Evolutionary conservation across 768 basidiomycete genomes (phyloP).

Genomic region (Galerina sulciceps): DNA sequence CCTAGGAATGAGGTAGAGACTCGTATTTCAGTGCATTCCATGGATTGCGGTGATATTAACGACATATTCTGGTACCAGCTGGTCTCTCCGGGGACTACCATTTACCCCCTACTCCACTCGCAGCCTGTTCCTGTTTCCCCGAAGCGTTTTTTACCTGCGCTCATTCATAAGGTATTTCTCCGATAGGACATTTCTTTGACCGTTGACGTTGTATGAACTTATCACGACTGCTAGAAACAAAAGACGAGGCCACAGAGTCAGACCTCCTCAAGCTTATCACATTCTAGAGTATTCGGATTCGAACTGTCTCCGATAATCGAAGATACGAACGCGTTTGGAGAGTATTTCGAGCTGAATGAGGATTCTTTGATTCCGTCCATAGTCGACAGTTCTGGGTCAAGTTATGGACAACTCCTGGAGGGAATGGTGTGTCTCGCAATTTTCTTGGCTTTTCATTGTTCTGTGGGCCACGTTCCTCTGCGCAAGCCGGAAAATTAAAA

Average conservation of each 20-base stretch:
- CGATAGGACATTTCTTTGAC: not conserved
- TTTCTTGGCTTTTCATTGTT: not conserved
- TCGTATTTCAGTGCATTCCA: not conserved
- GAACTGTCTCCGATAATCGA: slow-evolving; percentile 42
- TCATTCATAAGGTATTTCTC: not conserved
- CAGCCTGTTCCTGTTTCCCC: not conserved
- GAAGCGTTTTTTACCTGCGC: not conserved
- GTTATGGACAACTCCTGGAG: slow-evolving; percentile 31
- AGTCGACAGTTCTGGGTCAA: slow-evolving; percentile 28
- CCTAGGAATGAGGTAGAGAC: slow-evolving; percentile 2
- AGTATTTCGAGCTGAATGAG: slow-evolving; percentile 12
- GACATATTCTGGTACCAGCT: not conserved
- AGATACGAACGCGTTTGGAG: slow-evolving; percentile 29
- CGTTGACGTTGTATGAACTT: not conserved
- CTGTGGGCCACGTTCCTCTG: slow-evolving; percentile 4
- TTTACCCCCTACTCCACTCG: slow-evolving; percentile 6
- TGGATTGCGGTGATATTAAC: not conserved
- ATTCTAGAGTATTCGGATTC: slow-evolving; percentile 29
- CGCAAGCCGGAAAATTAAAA: not conserved
- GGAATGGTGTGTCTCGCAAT: slow-evolving; percentile 17
- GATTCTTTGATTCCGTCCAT: slow-evolving; percentile 9
- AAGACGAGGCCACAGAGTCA: too few relatives aligned
- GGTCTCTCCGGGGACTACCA: slow-evolving; percentile 3
- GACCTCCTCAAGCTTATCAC: slow-evolving; percentile 3
- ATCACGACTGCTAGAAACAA: too few relatives aligned